Evolutionary conservation across 441 rosid species (phyloP), one percentile per base, ranked within the genome.

Genomic region (Breynia disticha): DNA sequence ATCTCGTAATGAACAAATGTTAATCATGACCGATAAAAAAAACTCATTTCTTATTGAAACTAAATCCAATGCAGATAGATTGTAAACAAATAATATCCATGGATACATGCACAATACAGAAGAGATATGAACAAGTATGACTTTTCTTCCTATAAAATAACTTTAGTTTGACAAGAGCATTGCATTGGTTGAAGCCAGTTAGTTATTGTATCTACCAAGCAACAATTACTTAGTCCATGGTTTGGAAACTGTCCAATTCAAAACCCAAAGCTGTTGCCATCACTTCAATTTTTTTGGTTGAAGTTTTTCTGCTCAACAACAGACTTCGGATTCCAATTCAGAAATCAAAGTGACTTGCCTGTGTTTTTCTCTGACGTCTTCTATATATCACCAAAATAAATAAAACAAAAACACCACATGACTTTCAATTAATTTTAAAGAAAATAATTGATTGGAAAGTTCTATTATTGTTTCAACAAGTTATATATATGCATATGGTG

Each of bases 211-310:
- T 61, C 59, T 47, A 57, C 61, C 57, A 24, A 24, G n/a, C n/a
- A 24, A 16, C 39, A 16, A 44, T 54, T 19, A 64, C 35, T 46
- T 56, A 65, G 78, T 79, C 72, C 17, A 54, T 16, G 57, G 76
- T 79, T 79, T 64, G 76, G 71, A 76, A 79, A 62, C 63, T 69
- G 79, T 72, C 78, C 72, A 11, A 66, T 55, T 59, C 37, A 28
- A 50, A 56, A 52, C 56, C 14, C 16, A 46, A 46, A 9, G n/a
- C 49, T 50, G 59, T 63, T 39, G 52, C 71, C 52, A 69, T 65
- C 76, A 67, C 43, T 55, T 59, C 44, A 54, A 45, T 61, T 42
- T 24, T 47, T 10, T 24, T 24, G 37, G 51, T 61, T 37, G 50
- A 64, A 44, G 67, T 53, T 64, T 59, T 21, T 22, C 16, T 22